Conservation (phyloP, 2,329 filamentous ascomycete species). For the Stemphylium vesicarium region DNA sequence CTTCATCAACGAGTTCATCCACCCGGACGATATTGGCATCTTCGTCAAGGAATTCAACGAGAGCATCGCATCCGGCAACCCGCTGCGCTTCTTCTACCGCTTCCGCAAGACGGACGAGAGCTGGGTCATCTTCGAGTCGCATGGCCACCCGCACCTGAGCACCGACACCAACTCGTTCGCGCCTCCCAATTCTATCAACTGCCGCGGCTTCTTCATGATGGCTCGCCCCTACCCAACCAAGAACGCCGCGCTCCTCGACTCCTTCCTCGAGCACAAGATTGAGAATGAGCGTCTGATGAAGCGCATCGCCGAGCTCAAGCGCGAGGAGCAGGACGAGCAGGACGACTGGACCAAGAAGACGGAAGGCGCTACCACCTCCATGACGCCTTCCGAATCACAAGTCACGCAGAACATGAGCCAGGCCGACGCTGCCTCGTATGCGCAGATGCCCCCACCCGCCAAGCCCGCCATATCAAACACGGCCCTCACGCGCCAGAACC, state of each 20-base stretch:
- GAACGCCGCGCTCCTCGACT: constrained; percentile 84
- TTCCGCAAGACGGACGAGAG: constrained; percentile 75
- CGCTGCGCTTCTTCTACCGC: constrained; percentile 84
- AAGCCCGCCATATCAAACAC: constrained; percentile 67
- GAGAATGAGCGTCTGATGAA: constrained; percentile 88
- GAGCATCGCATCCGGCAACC: constrained; percentile 80
- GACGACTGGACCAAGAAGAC: constrained; percentile 69
- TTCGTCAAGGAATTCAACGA: constrained; percentile 90
- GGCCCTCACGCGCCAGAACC: constrained; percentile 77
- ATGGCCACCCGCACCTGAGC: constrained; percentile 88
- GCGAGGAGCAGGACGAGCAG: constrained; percentile 82
- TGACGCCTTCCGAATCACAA: constrained; percentile 55
- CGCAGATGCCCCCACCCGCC: constrained; percentile 70
- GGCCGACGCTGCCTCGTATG: constrained; percentile 50
- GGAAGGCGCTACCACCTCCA: constrained; percentile 45
- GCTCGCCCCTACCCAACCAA: constrained; percentile 87
- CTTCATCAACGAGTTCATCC: constrained; percentile 82
- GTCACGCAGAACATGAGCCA: constrained; percentile 46
- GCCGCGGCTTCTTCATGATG: constrained; percentile 93
- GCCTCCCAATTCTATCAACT: constrained; percentile 67
- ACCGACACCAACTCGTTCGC: constrained; percentile 69
- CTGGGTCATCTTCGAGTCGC: constrained; percentile 85
- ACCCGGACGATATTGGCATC: constrained; percentile 81
- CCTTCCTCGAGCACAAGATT: constrained; percentile 94
- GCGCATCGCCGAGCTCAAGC: constrained; percentile 82